These are phyloP conservation scores for Aphanomyces astaci DNA, from an alignment of 352 stramenopile species.

Conservation along the genomic window DNA sequence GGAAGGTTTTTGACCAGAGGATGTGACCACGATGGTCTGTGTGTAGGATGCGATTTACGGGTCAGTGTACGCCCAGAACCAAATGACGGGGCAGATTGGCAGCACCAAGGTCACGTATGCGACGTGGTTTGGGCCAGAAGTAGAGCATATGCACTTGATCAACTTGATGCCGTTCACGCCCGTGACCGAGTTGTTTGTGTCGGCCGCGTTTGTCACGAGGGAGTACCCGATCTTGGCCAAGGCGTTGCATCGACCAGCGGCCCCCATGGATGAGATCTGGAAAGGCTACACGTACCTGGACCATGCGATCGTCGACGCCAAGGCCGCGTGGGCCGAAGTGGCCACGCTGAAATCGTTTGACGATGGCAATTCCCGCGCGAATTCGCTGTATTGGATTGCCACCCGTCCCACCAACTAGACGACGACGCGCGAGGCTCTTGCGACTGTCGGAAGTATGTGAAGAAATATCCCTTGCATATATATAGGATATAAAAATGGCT, in stretches of 20 bases:
- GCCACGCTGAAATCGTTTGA: conserved; percentile 71
- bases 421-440: background rate
- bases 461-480: too few relatives aligned
- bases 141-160: conserved; percentile 85
- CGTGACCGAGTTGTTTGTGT: conserved; percentile 67
- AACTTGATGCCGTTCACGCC: conserved; percentile 90
- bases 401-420: conserved; percentile 32
- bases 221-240: conserved; percentile 74
- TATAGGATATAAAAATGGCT: too few relatives aligned
- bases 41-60: conserved; percentile 51
- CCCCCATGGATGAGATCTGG: conserved; percentile 73
- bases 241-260: conserved; percentile 46
- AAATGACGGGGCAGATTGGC: conserved; percentile 76
- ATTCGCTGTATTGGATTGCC: conserved; percentile 86
- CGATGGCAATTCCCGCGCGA: conserved; percentile 79
- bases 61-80: conserved; percentile 61
- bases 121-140: conserved; percentile 78
- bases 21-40: background rate
- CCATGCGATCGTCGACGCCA: conserved; percentile 71
- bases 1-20: too few relatives aligned
- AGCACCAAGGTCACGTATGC: conserved; percentile 76
- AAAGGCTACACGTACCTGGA: conserved; percentile 78
- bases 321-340: conserved; percentile 56
- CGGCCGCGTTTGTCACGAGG: conserved; percentile 54
- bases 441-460: too few relatives aligned